Percentiles rank a stretch among this genome's conserved stretches.
Conservation (phyloP, 371 early-diverging fungal species). For the Syncephalastrum sp. region DNA sequence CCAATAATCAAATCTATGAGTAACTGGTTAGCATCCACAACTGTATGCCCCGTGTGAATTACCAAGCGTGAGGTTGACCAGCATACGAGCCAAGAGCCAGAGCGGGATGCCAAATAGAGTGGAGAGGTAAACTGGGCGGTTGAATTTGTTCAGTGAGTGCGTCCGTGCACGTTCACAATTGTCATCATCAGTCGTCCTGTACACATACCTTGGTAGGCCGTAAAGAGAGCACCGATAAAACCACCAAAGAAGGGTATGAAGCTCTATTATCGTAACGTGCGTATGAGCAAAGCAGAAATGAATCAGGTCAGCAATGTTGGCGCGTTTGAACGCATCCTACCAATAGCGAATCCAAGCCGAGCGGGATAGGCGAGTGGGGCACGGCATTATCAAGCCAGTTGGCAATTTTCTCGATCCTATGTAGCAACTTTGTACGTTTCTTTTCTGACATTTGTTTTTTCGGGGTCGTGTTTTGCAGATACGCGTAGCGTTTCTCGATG, state of each 20-base stretch:
- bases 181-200: not conserved
- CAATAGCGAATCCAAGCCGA: conserved; percentile 42
- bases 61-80: conserved; percentile 34
- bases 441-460: conserved; percentile 20
- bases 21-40: not conserved
- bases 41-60: conserved; percentile 2
- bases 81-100: conserved; percentile 40
- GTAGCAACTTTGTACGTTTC: conserved; percentile 22
- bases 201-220: conserved; percentile 35
- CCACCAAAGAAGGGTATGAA: conserved; percentile 45
- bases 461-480: conserved; percentile 29
- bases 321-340: conserved; percentile 15
- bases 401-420: conserved; percentile 29
- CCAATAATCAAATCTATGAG: conserved; percentile 31
- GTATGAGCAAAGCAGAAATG: no score
- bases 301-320: not conserved
- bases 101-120: conserved; percentile 44
- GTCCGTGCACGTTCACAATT: not conserved
- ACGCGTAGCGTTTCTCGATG: conserved; percentile 19
- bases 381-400: conserved; percentile 43
- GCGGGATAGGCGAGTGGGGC: conserved; percentile 45
- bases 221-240: conserved; percentile 20
- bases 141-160: not conserved
- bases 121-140: conserved; percentile 29
- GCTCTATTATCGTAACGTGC: conserved; percentile 15